Base-by-base conservation (phyloP, 2,329 filamentous ascomycete species). In the Monilinia fructigena region DNA sequence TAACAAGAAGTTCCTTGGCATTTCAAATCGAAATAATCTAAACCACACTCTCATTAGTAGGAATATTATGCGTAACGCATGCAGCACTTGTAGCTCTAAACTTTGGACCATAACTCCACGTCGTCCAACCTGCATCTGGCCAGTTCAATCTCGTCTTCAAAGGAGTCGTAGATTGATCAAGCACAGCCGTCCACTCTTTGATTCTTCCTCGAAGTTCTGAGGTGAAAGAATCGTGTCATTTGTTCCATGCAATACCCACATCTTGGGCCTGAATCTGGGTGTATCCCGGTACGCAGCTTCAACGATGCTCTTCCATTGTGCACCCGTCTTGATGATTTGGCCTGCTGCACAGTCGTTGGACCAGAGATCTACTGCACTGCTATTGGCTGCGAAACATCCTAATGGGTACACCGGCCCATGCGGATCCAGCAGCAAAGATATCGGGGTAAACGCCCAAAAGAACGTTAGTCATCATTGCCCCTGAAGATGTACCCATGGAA, bases 381-480 rank as follows among this genome's bases (percentile, higher is more conserved):
- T 79, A 10, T 61, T 55, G 2, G 55, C 50, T 2, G 59, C 59
- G 78, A 82, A 67, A 73, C 81, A 83, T 1, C 79, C 80, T 0
- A 79, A 78, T 0, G 81, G 81, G 76, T 0, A 80, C 78, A 20
- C 81, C 80, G 0, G 80, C 77, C 73, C 80, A 82, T 16, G 75
- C 79, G 10, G 78, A 77, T 2, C 76, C 81, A 1, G 80, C 81
- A 1, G 75, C 76, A 69, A 83, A 82, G 38, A 83, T 68, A 28
- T 82, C 81, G 0, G 82, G 81, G 71, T 83, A 83, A 0, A 78
- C 76, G 2, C 79, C 81, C 0, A 78, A 77, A 50, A 83, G 74
- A 0, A 83, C 80, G 68, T 83, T 82, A 2, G 80, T 81, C 81
- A 83, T 82, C 80, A 83, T 83, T n/a, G 77, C 80, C 1, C 81